A percentile compares a stretch with the other conserved stretches of the same genome.
Evolutionary conservation across 257 asterid species (phyloP).

Genomic region (Osmanthus fragrans): DNA sequence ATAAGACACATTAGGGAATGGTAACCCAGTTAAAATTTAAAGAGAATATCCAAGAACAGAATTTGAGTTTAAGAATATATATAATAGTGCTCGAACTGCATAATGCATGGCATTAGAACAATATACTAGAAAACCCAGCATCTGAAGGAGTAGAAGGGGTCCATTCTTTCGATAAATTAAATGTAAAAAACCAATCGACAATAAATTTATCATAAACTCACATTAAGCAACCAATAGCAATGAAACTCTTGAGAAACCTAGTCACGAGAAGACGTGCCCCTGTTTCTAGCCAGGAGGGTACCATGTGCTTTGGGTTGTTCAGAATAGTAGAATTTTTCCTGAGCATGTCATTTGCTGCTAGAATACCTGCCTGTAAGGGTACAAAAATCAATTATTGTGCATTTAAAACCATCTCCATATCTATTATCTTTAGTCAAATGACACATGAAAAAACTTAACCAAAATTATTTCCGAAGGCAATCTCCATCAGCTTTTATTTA

Average conservation of each 20-base stretch:
- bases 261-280: conserved; percentile 82
- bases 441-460: background rate
- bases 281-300: conserved; percentile 72
- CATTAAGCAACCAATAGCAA: conserved; percentile 65
- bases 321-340: conserved; percentile 31
- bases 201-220: conserved; percentile 36
- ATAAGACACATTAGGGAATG: background rate
- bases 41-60: background rate
- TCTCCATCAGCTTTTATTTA: background rate
- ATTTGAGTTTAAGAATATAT: background rate
- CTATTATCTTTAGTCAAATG: background rate
- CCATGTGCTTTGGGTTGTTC: conserved; percentile 67
- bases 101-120: background rate
- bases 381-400: background rate
- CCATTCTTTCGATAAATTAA: background rate
- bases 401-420: background rate
- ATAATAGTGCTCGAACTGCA: background rate
- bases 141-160: background rate
- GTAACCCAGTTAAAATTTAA: background rate
- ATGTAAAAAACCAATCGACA: background rate
- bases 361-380: conserved; percentile 64
- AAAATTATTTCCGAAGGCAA: background rate
- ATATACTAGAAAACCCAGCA: background rate
- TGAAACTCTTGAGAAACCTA: conserved; percentile 57
- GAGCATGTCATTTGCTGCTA: conserved; percentile 70